Evolutionary conservation across 2,329 filamentous ascomycete genomes (phyloP).

Genomic region (Pseudovirgaria hyperparasitica): DNA sequence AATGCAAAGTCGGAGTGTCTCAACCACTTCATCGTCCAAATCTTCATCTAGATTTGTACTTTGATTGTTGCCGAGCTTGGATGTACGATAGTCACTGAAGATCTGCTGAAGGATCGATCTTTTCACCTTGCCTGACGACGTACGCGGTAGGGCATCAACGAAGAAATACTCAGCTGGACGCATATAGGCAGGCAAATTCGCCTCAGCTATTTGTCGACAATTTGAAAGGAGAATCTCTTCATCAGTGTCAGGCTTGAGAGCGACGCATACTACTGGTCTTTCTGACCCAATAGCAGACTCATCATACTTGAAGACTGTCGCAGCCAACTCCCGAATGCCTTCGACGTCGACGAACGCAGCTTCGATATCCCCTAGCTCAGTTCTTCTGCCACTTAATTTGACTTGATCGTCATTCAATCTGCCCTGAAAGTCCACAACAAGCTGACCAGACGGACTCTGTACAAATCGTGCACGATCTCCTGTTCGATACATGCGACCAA

Average conservation of each 20-base stretch:
- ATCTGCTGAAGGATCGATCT: slow-evolving; percentile 39
- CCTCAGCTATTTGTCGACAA: slow-evolving; percentile 1
- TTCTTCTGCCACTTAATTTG: slow-evolving; percentile 66
- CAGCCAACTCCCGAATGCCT: slow-evolving; percentile 46
- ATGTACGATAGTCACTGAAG: too few species aligned
- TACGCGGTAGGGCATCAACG: slow-evolving; percentile 49
- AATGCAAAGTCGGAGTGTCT: too few species aligned
- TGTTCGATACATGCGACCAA: slow-evolving; percentile 62
- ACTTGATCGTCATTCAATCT: slow-evolving; percentile 65
- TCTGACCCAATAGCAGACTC: slow-evolving; percentile 8
- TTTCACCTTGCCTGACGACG: slow-evolving; percentile 70
- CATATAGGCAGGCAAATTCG: slow-evolving; percentile 69
- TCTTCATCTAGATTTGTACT: too few species aligned
- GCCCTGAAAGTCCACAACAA: slow-evolving; percentile 53
- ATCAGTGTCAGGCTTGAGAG: slow-evolving; percentile 1
- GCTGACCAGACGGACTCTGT: slow-evolving; percentile 6
- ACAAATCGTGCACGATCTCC: slow-evolving; percentile 58
- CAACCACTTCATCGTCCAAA: neutral
- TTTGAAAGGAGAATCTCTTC: slow-evolving; percentile 10
- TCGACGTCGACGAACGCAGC: slow-evolving; percentile 4
- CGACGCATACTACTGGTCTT: slow-evolving; percentile 3
- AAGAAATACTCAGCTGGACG: slow-evolving; percentile 57
- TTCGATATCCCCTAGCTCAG: slow-evolving; percentile 50
- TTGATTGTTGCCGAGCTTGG: too few species aligned
- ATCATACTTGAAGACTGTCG: slow-evolving; percentile 45